phyloP scores from a whole-genome alignment of 2,329 filamentous ascomycete species.

The Pseudofabraea citricarpa region DNA sequence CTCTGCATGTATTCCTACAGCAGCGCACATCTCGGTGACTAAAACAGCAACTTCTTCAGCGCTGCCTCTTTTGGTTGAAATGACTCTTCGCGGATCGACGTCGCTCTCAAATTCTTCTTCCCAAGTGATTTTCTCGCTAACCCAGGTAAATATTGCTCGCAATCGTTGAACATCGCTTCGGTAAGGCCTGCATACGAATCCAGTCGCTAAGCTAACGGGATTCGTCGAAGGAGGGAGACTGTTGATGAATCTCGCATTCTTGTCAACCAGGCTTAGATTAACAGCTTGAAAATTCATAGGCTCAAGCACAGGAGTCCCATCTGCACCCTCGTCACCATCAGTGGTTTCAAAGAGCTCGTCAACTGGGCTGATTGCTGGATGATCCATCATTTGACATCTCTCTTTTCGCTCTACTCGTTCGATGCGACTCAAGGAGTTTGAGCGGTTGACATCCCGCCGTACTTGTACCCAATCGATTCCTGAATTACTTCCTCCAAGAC shows the following conservation, averaged over 20 bases:
- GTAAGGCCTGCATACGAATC: conserved; percentile 90
- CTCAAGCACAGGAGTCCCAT: conserved; percentile 77
- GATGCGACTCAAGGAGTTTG: conserved; percentile 86
- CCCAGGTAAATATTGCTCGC: conserved; percentile 95
- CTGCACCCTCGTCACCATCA: conserved; percentile 84
- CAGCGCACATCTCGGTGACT: conserved; percentile 88
- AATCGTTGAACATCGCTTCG: conserved; percentile 89
- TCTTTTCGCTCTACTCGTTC: conserved; percentile 82
- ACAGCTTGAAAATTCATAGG: conserved; percentile 76
- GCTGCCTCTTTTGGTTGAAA: conserved; percentile 78
- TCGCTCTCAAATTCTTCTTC: conserved; percentile 90
- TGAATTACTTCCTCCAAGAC: conserved; percentile 43
- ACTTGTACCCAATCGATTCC: conserved; percentile 94
- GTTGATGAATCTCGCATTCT: conserved; percentile 87
- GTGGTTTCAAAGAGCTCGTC: conserved; percentile 81
- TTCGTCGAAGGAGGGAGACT: conserved; percentile 79
- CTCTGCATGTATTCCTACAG: conserved; percentile 84
- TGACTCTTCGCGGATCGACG: conserved; percentile 75
- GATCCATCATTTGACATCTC: conserved; percentile 90
- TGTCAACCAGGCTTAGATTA: conserved; percentile 86
- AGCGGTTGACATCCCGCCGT: conserved; percentile 88
- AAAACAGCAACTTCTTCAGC: conserved; percentile 86
- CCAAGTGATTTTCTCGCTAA: conserved; percentile 91
- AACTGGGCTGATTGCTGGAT: conserved; percentile 81
- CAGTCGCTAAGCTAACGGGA: conserved; percentile 76